These are phyloP conservation scores for Dactylorhiza incarnata DNA, from an alignment of 106 monocot species.

Conservation along the genomic window DNA sequence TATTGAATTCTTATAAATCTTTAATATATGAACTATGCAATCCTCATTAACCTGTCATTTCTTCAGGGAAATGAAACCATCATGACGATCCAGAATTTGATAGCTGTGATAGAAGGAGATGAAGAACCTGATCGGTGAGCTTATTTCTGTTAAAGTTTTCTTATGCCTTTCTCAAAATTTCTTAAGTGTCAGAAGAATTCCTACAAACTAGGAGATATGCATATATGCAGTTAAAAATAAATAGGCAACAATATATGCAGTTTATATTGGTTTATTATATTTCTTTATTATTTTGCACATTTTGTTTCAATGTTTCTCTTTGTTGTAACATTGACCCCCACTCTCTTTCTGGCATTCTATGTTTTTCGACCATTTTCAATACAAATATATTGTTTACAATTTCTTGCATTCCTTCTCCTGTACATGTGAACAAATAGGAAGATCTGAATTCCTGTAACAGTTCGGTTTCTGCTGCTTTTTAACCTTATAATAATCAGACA, in stretches of 20 bases:
- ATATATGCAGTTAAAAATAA: too few relatives aligned
- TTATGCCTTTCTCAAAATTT: neutral
- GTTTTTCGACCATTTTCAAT: too few relatives aligned
- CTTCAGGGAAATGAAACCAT: constrained; percentile 50
- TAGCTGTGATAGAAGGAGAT: constrained; percentile 62
- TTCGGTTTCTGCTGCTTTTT: neutral
- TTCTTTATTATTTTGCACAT: too few relatives aligned
- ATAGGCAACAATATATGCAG: too few relatives aligned
- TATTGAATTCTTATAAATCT: neutral
- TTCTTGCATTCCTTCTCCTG: neutral
- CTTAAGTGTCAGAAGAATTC: neutral
- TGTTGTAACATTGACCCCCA: neutral
- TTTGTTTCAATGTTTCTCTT: neutral
- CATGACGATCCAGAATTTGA: constrained; percentile 52
- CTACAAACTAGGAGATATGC: neutral
- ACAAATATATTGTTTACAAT: neutral
- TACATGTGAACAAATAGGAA: neutral
- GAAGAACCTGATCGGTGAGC: constrained; percentile 70
- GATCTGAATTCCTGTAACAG: neutral
- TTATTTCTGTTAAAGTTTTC: neutral
- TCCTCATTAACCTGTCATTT: neutral
- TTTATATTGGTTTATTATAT: too few relatives aligned
- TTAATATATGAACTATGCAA: neutral
- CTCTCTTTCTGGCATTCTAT: neutral
- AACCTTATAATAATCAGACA: too few relatives aligned